Conservation (phyloP, 2,329 filamentous ascomycete species). For the Bipolaris victoriae region DNA sequence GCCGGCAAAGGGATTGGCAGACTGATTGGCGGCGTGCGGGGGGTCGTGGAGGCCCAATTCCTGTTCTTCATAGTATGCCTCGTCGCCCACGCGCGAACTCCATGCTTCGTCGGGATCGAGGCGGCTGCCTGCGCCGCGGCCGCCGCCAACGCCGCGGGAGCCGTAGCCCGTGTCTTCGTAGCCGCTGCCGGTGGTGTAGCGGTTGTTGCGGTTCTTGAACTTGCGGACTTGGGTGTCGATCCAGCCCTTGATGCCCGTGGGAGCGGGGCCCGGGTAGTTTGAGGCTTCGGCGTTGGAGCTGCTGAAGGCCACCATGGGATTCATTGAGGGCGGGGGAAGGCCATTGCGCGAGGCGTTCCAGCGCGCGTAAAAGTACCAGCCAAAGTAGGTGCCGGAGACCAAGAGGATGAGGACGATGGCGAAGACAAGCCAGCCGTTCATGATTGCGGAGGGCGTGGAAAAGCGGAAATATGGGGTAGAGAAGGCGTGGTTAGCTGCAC, state of each 20-base stretch:
- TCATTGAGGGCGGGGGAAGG: slow-evolving; percentile 72
- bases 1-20: slow-evolving; percentile 42
- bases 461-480: neutral
- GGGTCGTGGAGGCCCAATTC: slow-evolving; percentile 66
- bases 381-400: slow-evolving; percentile 63
- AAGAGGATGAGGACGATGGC: slow-evolving; percentile 76
- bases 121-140: slow-evolving; percentile 59
- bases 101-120: slow-evolving; percentile 86
- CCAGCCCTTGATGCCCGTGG: slow-evolving; percentile 74
- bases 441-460: slow-evolving; percentile 29
- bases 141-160: slow-evolving; percentile 27
- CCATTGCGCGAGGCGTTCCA: slow-evolving; percentile 75
- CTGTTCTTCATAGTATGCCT: slow-evolving; percentile 80
- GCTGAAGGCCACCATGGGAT: slow-evolving; percentile 76
- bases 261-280: slow-evolving; percentile 58
- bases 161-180: slow-evolving; percentile 69
- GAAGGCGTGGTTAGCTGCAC: slow-evolving; percentile 10
- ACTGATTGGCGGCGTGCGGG: slow-evolving; percentile 42
- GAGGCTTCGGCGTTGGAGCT: slow-evolving; percentile 36
- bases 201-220: slow-evolving; percentile 70
- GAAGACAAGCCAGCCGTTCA: slow-evolving; percentile 60
- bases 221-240: slow-evolving; percentile 69
- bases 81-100: slow-evolving; percentile 78
- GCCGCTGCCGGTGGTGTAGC: slow-evolving; percentile 71
- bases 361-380: slow-evolving; percentile 75